phyloP scores from a whole-genome alignment of 2,329 filamentous ascomycete species.

The Pestalotiopsis sp. region DNA sequence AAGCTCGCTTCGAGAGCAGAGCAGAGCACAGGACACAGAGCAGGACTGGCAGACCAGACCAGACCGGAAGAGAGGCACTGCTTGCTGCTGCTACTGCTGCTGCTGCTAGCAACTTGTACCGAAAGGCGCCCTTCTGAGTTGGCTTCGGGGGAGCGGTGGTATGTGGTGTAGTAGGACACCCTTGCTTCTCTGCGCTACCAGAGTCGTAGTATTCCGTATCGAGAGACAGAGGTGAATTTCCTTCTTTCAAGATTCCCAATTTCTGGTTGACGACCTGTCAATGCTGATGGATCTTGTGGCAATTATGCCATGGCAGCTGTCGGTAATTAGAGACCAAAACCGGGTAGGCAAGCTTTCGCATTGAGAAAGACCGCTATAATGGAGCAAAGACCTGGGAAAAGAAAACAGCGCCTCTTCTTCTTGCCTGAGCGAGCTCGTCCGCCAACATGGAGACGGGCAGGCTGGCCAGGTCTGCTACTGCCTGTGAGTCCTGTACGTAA shows the following conservation, averaged over 20 bases:
- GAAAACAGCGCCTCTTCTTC: not conserved
- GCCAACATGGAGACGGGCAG: not conserved
- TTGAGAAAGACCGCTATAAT: constrained; percentile 3
- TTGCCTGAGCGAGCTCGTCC: not conserved
- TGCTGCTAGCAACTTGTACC: constrained; percentile 7
- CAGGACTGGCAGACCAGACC: not conserved
- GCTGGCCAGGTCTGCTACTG: not conserved
- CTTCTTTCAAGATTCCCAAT: not conserved
- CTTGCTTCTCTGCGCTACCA: not conserved
- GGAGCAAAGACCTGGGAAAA: not conserved
- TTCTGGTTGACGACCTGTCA: constrained; percentile 3
- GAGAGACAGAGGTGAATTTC: not conserved
- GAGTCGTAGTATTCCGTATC: not conserved
- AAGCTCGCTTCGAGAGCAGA: constrained; percentile 40
- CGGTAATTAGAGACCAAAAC: constrained; percentile 11
- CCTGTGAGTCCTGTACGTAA: not conserved
- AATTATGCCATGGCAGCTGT: not conserved
- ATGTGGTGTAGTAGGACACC: not conserved
- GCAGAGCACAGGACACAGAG: constrained; percentile 13
- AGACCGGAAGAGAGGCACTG: constrained; percentile 3
- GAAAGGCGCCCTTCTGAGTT: not conserved
- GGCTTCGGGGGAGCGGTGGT: not conserved
- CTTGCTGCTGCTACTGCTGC: not conserved
- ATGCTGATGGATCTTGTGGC: not conserved
- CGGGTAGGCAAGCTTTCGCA: not conserved